phyloP scores from a whole-genome alignment of 2,329 filamentous ascomycete species.

The Penicillium olsonii region DNA sequence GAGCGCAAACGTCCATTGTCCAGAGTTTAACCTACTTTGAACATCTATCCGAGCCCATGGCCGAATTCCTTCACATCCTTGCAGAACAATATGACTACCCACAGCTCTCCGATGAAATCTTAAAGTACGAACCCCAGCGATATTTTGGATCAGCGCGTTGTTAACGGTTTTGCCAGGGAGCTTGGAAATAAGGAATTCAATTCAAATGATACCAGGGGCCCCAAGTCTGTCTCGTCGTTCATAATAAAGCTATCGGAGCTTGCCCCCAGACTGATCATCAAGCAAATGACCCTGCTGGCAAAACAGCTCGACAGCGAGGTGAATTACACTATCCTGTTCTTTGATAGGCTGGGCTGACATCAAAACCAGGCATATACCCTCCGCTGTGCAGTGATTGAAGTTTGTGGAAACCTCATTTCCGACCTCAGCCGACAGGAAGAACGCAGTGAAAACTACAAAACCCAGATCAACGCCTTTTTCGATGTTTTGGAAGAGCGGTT shows the following conservation, averaged over 20 bases:
- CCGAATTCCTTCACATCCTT: slow-evolving; percentile 93
- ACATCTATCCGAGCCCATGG: slow-evolving; percentile 98
- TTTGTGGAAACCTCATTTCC: slow-evolving; percentile 91
- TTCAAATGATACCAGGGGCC: slow-evolving; percentile 90
- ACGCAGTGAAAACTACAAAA: slow-evolving; percentile 87
- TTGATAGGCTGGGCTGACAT: slow-evolving; percentile 7
- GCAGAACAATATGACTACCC: slow-evolving; percentile 97
- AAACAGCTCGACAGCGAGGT: slow-evolving; percentile 95
- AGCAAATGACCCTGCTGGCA: slow-evolving; percentile 93
- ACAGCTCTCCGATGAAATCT: slow-evolving; percentile 88
- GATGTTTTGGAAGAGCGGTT: slow-evolving; percentile 96
- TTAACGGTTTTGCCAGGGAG: slow-evolving; percentile 56
- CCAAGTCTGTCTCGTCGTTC: slow-evolving; percentile 94
- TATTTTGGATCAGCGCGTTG: slow-evolving; percentile 15
- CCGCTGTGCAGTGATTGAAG: slow-evolving; percentile 90
- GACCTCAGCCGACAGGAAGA: slow-evolving; percentile 92
- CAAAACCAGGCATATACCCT: slow-evolving; percentile 76
- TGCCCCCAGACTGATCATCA: slow-evolving; percentile 87
- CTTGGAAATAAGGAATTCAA: slow-evolving; percentile 98
- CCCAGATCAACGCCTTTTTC: slow-evolving; percentile 94
- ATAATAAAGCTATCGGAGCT: slow-evolving; percentile 91
- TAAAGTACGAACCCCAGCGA: slow-evolving; percentile 51
- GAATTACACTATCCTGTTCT: slow-evolving; percentile 16
- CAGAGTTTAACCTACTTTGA: slow-evolving; percentile 98
- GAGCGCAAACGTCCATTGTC: slow-evolving; percentile 95